Conservation (phyloP, 495 filamentous ascomycete species). For the Clavariopsis aquatica region DNA sequence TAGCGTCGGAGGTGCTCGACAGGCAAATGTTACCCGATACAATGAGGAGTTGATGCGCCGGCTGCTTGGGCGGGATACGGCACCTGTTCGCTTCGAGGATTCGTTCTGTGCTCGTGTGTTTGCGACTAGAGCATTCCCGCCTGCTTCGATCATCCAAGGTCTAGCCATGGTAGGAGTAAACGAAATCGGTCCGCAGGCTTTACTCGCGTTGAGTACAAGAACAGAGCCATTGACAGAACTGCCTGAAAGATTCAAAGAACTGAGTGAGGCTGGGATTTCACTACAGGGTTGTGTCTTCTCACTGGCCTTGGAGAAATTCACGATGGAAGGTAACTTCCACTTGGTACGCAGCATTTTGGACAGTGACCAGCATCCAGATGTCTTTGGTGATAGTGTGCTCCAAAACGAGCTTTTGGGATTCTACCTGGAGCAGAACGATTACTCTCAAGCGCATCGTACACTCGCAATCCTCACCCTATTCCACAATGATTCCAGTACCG, state of each 20-base stretch:
- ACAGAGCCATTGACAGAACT: constrained; percentile 57
- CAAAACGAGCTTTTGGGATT: constrained; percentile 59
- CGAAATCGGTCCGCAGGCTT: constrained; percentile 67
- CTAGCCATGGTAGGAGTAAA: constrained; percentile 65
- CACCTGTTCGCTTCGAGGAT: constrained; percentile 59
- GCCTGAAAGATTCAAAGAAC: constrained; percentile 54
- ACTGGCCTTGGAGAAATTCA: constrained; percentile 59
- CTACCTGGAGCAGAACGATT: constrained; percentile 54
- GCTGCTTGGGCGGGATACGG: constrained; percentile 51
- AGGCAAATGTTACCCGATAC: constrained; percentile 6
- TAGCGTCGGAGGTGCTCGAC: neutral
- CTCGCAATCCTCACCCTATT: constrained; percentile 51
- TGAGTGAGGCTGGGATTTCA: constrained; percentile 61
- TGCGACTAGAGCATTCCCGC: constrained; percentile 65
- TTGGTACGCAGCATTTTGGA: constrained; percentile 51
- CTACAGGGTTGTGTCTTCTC: constrained; percentile 61
- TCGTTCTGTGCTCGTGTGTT: constrained; percentile 69
- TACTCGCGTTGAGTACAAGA: constrained; percentile 69
- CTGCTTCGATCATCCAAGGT: constrained; percentile 64
- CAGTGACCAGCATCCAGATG: constrained; percentile 75
- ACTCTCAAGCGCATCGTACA: constrained; percentile 56
- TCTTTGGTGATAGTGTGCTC: constrained; percentile 61
- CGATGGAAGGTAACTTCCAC: constrained; percentile 51
- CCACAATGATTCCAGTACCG: constrained; percentile 27
- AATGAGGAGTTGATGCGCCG: constrained; percentile 49